phyloP scores from a whole-genome alignment of 2,329 filamentous ascomycete species.

The Diplodia intermedia region DNA sequence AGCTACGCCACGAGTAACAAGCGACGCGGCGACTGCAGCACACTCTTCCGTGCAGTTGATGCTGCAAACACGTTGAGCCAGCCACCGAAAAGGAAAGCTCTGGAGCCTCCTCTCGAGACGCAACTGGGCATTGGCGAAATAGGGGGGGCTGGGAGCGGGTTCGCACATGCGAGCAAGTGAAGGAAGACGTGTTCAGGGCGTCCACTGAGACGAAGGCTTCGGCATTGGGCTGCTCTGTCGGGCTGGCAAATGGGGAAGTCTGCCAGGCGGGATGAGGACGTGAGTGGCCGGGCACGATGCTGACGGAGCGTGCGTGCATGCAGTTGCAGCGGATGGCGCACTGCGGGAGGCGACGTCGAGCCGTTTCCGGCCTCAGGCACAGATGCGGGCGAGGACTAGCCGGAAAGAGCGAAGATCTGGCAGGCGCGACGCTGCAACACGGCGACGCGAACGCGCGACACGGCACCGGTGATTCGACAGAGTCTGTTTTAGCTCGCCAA shows the following conservation, averaged over 20 bases:
- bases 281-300: constrained; percentile 4
- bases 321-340: constrained; percentile 5
- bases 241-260: constrained; percentile 11
- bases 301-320: constrained; percentile 9
- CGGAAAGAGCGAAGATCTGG: not conserved
- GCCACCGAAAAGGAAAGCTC: not conserved
- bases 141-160: not conserved
- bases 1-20: not conserved
- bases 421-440: constrained; percentile 8
- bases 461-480: not conserved
- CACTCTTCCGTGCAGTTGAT: not conserved
- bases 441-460: constrained; percentile 5
- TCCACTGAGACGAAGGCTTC: not conserved
- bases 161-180: not conserved
- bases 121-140: not conserved
- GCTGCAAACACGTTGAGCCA: not conserved
- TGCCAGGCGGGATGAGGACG: not conserved
- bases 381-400: not conserved
- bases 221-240: not conserved
- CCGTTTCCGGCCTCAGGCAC: constrained; percentile 22
- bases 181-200: not conserved
- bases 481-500: not conserved
- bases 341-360: constrained; percentile 5
- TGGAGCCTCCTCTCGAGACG: not conserved
- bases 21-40: not conserved